Conservation (phyloP, 345 rosid species). For the Luvunga scandens region DNA sequence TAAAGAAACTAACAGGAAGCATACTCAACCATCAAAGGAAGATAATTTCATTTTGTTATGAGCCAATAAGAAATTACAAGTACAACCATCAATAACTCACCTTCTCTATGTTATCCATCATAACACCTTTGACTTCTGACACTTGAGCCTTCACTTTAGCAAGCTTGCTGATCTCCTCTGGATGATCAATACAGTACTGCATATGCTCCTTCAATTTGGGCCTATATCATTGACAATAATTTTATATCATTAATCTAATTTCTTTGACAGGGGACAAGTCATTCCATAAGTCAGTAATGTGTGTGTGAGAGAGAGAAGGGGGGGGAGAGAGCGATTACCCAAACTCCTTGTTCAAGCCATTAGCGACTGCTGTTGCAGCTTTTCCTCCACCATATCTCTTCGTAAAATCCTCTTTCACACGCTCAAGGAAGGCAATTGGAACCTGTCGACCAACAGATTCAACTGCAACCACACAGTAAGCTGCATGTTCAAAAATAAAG, state of each 20-base stretch:
- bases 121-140: constrained; percentile 84
- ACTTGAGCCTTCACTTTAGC: constrained; percentile 90
- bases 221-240: constrained; percentile 25
- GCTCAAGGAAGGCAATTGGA: constrained; percentile 64
- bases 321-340: constrained; percentile 25
- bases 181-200: constrained; percentile 74
- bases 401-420: constrained; percentile 51
- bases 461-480: constrained; percentile 64
- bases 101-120: constrained; percentile 97
- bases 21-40: not conserved
- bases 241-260: not conserved
- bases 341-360: constrained; percentile 52
- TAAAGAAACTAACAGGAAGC: not conserved
- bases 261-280: not conserved
- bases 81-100: constrained; percentile 22
- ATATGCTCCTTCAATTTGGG: constrained; percentile 61
- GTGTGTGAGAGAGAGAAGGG: too few species aligned
- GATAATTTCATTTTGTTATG: not conserved
- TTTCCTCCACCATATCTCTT: constrained; percentile 55
- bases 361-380: constrained; percentile 48
- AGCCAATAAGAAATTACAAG: constrained; percentile 5
- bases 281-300: not conserved
- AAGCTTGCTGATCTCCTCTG: constrained; percentile 76
- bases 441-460: constrained; percentile 57
- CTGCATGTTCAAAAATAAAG: constrained; percentile 32